phyloP scores from a whole-genome alignment of 441 rosid genomes.

The Populus hybrid region DNA sequence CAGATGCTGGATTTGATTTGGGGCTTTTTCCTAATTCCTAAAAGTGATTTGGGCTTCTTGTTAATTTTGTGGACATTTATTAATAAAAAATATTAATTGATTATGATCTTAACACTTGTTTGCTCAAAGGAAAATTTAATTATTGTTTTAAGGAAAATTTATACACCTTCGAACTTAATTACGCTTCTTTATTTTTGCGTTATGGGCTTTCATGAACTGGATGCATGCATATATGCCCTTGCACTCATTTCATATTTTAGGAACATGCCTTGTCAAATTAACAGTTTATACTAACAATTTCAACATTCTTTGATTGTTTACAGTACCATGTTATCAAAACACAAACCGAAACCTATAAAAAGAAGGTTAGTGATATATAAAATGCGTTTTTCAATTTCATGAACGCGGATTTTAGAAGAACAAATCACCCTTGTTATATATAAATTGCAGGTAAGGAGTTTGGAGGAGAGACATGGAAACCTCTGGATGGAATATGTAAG shows the following conservation, averaged over 20 bases:
- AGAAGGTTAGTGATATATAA: conserved; percentile 38
- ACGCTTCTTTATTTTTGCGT: background rate
- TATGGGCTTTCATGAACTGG: background rate
- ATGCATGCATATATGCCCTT: background rate
- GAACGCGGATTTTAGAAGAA: background rate
- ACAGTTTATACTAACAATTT: background rate
- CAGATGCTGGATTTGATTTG: background rate
- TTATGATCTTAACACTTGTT: background rate
- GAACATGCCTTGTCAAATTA: background rate
- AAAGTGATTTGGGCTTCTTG: background rate
- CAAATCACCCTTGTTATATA: background rate
- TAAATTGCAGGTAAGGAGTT: conserved; percentile 39
- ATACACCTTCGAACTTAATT: background rate
- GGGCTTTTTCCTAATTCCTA: background rate
- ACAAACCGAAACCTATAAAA: conserved; percentile 40
- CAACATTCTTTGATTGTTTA: conserved; percentile 7
- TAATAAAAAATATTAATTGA: too few relatives aligned
- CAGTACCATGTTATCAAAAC: conserved; percentile 49
- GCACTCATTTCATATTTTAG: background rate
- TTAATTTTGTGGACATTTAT: background rate
- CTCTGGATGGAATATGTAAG: conserved; percentile 43
- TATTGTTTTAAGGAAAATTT: background rate
- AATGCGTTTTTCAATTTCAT: background rate
- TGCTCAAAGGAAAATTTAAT: too few relatives aligned
- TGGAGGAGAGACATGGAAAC: conserved; percentile 39